phyloP scores from a whole-genome alignment of 2,329 filamentous ascomycete species.

The Aspergillus brasiliensis region DNA sequence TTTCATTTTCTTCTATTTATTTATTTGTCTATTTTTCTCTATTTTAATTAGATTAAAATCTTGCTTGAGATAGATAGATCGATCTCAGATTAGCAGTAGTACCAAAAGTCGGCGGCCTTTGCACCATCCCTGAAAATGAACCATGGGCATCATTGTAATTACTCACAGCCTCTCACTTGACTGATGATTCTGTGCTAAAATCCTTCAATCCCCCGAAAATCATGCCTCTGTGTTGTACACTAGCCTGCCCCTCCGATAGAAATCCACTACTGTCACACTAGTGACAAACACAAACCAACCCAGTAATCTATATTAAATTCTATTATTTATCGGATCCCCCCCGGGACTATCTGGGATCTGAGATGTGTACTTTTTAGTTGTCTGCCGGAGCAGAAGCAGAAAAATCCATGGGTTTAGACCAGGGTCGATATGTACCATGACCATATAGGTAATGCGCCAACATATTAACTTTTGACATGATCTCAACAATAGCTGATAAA shows the following conservation, averaged over 20 bases:
- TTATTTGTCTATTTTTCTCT: not conserved
- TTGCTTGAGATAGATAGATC: not conserved
- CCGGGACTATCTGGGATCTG: conserved; percentile 4
- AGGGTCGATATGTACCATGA: conserved; percentile 3
- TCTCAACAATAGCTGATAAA: conserved; percentile 1
- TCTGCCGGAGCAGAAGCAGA: not conserved
- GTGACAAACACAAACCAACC: conserved; percentile 28
- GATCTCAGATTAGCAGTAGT: no score
- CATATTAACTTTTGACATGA: not conserved
- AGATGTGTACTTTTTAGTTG: conserved; percentile 7
- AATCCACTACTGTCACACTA: conserved; percentile 28
- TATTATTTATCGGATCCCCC: conserved; percentile 13
- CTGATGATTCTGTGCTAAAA: not conserved
- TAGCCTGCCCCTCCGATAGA: conserved; percentile 14
- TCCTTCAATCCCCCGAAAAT: conserved; percentile 12
- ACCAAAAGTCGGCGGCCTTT: not conserved
- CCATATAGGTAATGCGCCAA: not conserved
- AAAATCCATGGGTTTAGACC: not conserved
- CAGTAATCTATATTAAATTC: conserved; percentile 17
- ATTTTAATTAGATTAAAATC: not conserved
- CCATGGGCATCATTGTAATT: not conserved
- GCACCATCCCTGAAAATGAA: not conserved
- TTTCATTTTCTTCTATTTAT: no score
- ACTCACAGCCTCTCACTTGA: no score
- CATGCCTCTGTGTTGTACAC: conserved; percentile 11